These are phyloP conservation scores for Aureococcus anophagefferens DNA, from an alignment of 108 stramenopile species.

Conservation along the genomic window DNA sequence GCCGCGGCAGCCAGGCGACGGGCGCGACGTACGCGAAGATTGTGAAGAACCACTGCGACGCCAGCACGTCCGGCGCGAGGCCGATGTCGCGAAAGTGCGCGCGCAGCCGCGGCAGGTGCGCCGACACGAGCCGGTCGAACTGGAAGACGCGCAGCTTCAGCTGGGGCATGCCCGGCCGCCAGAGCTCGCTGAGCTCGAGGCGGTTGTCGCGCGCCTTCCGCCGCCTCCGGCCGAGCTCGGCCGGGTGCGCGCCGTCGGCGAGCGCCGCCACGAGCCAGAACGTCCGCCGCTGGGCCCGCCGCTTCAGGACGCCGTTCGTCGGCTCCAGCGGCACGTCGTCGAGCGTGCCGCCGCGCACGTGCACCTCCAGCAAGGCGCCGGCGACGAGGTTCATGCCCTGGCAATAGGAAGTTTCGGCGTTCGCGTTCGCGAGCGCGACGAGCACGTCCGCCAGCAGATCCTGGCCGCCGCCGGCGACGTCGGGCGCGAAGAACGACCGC, in stretches of 20 bases:
- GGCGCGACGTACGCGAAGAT: slow-evolving; percentile 8
- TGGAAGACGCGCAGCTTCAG: not conserved
- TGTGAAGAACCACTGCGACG: slow-evolving; percentile 13
- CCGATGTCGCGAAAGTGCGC: not conserved
- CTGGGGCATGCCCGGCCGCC: not conserved
- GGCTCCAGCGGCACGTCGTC: not conserved
- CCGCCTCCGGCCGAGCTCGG: too few relatives aligned
- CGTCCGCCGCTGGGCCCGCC: not conserved
- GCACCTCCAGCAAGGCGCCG: slow-evolving; percentile 4
- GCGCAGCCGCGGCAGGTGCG: not conserved
- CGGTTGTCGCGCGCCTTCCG: too few relatives aligned
- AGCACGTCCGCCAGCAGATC: not conserved
- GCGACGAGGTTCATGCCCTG: slow-evolving; percentile 17
- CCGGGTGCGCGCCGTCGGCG: not conserved
- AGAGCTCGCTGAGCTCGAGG: slow-evolving; percentile 2
- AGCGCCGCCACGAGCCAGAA: not conserved
- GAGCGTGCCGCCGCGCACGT: not conserved
- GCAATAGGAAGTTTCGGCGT: slow-evolving; percentile 2
- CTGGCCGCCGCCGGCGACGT: not conserved
- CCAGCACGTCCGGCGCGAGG: not conserved
- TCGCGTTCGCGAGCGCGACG: not conserved
- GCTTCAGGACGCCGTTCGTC: not conserved
- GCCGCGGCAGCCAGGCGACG: not conserved
- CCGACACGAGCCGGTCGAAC: not conserved
- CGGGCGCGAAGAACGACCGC: not conserved